Evolutionary conservation across 148 eudicot species (phyloP).

Genomic region (Gaultheria prostrata): DNA sequence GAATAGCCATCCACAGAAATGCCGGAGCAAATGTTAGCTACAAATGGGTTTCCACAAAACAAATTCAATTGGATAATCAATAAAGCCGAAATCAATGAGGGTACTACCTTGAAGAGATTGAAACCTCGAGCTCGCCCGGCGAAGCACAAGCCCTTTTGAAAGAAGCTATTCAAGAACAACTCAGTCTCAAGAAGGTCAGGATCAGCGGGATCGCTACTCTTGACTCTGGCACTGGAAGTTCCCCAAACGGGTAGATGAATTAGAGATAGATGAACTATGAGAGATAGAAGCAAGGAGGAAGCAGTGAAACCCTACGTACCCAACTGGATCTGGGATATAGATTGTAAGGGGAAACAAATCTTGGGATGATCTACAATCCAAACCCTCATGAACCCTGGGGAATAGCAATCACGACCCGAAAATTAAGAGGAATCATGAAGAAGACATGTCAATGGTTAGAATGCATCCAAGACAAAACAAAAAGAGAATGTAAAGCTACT

Average conservation of each 20-base stretch:
- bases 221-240: neutral
- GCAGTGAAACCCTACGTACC: constrained; percentile 1
- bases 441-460: neutral
- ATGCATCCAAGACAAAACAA: neutral
- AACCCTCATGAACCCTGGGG: constrained; percentile 8
- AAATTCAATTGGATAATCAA: neutral
- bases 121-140: neutral
- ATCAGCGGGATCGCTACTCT: neutral
- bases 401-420: neutral
- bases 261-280: neutral
- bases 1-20: constrained; percentile 8
- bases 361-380: neutral
- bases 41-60: neutral
- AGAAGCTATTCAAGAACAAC: neutral
- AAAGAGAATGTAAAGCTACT: neutral
- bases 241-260: neutral
- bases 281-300: neutral
- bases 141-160: neutral
- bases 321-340: constrained; percentile 1
- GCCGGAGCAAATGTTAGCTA: neutral
- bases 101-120: neutral
- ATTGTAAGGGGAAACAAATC: neutral
- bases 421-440: neutral
- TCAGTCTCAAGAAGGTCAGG: neutral
- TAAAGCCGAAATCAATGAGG: neutral